Percentiles rank a stretch among this genome's conserved stretches.
These are phyloP conservation scores for Coriaria nepalensis DNA, from an alignment of 306 rosid genomes.

Conservation along the genomic window DNA sequence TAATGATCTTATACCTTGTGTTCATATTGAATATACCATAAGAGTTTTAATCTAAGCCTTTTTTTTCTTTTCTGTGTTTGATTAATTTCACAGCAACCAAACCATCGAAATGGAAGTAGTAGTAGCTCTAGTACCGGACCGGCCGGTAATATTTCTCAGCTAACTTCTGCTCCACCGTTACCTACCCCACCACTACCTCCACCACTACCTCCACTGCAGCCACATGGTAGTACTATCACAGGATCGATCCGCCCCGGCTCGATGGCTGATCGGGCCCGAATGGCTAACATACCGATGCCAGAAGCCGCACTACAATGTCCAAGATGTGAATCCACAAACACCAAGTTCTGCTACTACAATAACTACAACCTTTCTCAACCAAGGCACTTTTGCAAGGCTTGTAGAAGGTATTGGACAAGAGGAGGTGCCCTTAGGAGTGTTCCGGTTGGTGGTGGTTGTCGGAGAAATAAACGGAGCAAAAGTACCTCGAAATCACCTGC, in stretches of 20 bases:
- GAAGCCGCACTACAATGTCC: slow-evolving; percentile 67
- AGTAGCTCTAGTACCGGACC: too few species aligned
- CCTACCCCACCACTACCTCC: slow-evolving; percentile 14
- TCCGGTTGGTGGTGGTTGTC: slow-evolving; percentile 84
- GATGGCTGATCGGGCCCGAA: slow-evolving; percentile 72
- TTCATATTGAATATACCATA: slow-evolving; percentile 68
- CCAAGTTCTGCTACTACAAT: slow-evolving; percentile 89
- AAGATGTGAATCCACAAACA: slow-evolving; percentile 78
- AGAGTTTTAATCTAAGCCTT: slow-evolving; percentile 32
- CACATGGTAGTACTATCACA: slow-evolving; percentile 23
- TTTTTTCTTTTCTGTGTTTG: slow-evolving; percentile 9
- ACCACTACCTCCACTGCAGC: slow-evolving; percentile 20
- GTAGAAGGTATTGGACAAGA: slow-evolving; percentile 82
- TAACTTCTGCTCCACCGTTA: slow-evolving; percentile 20
- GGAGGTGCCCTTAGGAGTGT: slow-evolving; percentile 71
- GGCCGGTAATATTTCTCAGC: slow-evolving; percentile 33
- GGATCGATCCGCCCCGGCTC: slow-evolving; percentile 62
- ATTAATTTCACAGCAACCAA: slow-evolving; percentile 16
- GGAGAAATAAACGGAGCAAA: slow-evolving; percentile 68
- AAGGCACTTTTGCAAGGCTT: slow-evolving; percentile 90
- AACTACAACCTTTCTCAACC: slow-evolving; percentile 93
- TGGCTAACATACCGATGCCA: slow-evolving; percentile 71
- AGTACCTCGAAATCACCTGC: slow-evolving; percentile 50
- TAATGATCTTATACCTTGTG: slow-evolving; percentile 16
- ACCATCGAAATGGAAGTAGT: slow-evolving; percentile 12